A percentile compares a stretch with the other conserved stretches of the same genome.
phyloP scores from a whole-genome alignment of 2,329 filamentous ascomycete species.

The Ophiostoma australiae region DNA sequence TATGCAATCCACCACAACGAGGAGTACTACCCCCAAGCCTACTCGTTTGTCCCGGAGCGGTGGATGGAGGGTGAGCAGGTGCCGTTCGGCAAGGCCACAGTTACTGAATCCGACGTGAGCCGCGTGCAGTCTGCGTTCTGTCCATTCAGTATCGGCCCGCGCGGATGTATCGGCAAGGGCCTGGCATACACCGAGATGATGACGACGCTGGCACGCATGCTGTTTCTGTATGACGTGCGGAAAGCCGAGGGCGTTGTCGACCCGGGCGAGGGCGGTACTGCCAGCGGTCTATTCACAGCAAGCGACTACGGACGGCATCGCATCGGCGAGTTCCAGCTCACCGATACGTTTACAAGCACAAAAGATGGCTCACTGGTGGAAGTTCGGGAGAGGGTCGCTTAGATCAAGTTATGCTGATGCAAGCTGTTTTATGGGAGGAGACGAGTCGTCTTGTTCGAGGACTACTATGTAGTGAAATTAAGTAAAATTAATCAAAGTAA shows the following conservation, averaged over 20 bases:
- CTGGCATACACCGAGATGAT: slow-evolving; percentile 64
- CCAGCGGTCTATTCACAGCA: slow-evolving; percentile 29
- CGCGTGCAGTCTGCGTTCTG: slow-evolving; percentile 65
- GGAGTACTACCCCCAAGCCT: slow-evolving; percentile 56
- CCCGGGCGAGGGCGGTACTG: slow-evolving; percentile 46
- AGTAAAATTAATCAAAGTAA: not conserved
- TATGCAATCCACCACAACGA: slow-evolving; percentile 66
- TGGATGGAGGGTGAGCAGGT: slow-evolving; percentile 52
- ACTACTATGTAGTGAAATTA: not conserved
- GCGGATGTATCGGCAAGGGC: slow-evolving; percentile 68
- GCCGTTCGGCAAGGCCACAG: slow-evolving; percentile 30
- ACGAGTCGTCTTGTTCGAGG: not conserved
- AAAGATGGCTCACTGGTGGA: slow-evolving; percentile 57
- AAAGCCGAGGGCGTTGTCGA: slow-evolving; percentile 46
- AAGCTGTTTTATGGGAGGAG: not conserved
- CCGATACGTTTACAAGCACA: slow-evolving; percentile 67
- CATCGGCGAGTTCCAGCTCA: slow-evolving; percentile 60
- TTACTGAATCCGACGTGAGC: slow-evolving; percentile 48
- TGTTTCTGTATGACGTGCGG: slow-evolving; percentile 53
- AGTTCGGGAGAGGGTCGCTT: not conserved
- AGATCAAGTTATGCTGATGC: not conserved
- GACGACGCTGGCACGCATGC: slow-evolving; percentile 55
- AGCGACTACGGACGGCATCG: slow-evolving; percentile 53
- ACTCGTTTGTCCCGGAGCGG: slow-evolving; percentile 57
- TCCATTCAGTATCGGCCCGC: slow-evolving; percentile 65